These are phyloP conservation scores for Myxozyma neglecta DNA, from an alignment of 805 yeast genomes.

Conservation along the genomic window DNA sequence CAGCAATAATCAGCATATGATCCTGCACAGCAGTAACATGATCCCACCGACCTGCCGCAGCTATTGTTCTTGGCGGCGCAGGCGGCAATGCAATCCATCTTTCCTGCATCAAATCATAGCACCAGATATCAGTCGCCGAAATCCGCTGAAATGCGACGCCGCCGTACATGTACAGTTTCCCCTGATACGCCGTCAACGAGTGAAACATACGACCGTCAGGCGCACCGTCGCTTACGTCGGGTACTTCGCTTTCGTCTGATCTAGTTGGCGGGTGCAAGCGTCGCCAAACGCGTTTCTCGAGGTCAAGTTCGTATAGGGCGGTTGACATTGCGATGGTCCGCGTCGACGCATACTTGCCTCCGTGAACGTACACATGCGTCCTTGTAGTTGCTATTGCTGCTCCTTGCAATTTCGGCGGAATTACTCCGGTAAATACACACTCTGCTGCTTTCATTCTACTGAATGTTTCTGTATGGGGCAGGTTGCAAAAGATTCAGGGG, in stretches of 20 bases:
- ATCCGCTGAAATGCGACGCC: slow-evolving; percentile 7
- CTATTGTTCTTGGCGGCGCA: slow-evolving; percentile 1
- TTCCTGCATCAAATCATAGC: slow-evolving; percentile 6
- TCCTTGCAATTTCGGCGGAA: slow-evolving; percentile 26
- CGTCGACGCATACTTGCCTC: slow-evolving; percentile 20
- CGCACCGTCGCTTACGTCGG: neutral
- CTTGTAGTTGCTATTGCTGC: slow-evolving; percentile 13
- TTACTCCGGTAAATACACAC: slow-evolving; percentile 13
- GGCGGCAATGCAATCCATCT: slow-evolving; percentile 13
- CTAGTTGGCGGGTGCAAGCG: slow-evolving; percentile 5
- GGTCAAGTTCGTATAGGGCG: slow-evolving; percentile 23
- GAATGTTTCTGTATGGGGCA: too few species aligned
- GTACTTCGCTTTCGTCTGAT: neutral
- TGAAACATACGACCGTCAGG: slow-evolving; percentile 23
- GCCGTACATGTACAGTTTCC: slow-evolving; percentile 19
- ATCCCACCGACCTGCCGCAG: slow-evolving; percentile 21
- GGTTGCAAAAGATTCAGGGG: too few species aligned
- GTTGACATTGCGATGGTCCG: slow-evolving; percentile 5
- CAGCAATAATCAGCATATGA: slow-evolving; percentile 18
- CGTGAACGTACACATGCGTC: slow-evolving; percentile 16
- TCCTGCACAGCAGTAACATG: slow-evolving; percentile 24
- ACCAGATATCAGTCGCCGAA: slow-evolving; percentile 22
- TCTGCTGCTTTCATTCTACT: neutral
- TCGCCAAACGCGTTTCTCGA: slow-evolving; percentile 14
- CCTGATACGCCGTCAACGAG: slow-evolving; percentile 14